Conservation (phyloP, 169 alveolate species). For the Plasmodium falciparum region DNA sequence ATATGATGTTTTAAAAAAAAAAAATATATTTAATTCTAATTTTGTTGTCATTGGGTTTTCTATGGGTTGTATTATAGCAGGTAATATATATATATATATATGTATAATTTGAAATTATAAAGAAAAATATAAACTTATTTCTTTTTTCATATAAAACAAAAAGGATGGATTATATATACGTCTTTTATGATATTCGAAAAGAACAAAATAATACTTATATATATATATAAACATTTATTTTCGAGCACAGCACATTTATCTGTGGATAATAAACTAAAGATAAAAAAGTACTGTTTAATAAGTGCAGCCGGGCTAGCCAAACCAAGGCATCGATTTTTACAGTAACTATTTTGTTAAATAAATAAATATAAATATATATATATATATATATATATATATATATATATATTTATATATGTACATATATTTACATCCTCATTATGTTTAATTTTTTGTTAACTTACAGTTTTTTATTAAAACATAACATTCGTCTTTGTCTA, state of each 20-base stretch:
- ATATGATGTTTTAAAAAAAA: constrained; percentile 61
- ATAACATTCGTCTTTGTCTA: constrained; percentile 55
- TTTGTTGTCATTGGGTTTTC: constrained; percentile 64
- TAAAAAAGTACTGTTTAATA: constrained; percentile 53
- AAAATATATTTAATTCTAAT: constrained; percentile 42
- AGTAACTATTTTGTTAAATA: constrained; percentile 16
- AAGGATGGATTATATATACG: too few species aligned
- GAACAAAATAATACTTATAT: too few species aligned
- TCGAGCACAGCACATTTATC: constrained; percentile 44
- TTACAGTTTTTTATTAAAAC: constrained; percentile 44
- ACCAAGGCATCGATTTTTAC: constrained; percentile 68
- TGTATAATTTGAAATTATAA: neutral
- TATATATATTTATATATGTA: neutral
- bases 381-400: neutral
- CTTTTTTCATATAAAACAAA: too few species aligned
- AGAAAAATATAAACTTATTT: too few species aligned
- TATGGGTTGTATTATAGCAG: constrained; percentile 75
- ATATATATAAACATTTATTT: neutral
- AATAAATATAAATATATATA: too few species aligned
- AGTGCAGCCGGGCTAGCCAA: constrained; percentile 76
- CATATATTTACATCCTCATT: neutral
- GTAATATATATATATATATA: constrained; percentile 32
- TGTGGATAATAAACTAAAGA: constrained; percentile 39
- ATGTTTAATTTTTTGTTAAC: constrained; percentile 1
- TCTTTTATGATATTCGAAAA: too few species aligned